A percentile compares a stretch with the other conserved stretches of the same genome.
Conservation (phyloP, 768 basidiomycete species). For the Crepidotus variabilis region DNA sequence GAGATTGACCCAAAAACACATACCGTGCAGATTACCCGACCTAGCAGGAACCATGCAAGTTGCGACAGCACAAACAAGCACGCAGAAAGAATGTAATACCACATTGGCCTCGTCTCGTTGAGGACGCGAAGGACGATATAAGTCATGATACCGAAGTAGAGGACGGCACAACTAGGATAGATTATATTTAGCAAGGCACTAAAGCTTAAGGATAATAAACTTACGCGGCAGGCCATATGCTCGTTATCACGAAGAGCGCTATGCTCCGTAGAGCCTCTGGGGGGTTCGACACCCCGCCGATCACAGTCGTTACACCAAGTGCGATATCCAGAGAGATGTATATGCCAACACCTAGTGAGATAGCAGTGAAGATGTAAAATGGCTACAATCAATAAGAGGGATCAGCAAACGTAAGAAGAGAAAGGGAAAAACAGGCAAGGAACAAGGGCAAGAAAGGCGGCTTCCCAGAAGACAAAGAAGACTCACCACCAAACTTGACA, state of each 20-base stretch:
- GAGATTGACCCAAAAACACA: constrained; percentile 10
- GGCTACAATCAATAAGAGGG: constrained; percentile 42
- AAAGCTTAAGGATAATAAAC: constrained; percentile 8
- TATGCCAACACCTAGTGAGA: constrained; percentile 66
- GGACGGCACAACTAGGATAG: constrained; percentile 34
- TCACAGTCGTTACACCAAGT: constrained; percentile 56
- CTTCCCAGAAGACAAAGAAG: constrained; percentile 11
- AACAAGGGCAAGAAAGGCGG: background rate
- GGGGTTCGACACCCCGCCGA: constrained; percentile 55
- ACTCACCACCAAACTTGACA: constrained; percentile 63
- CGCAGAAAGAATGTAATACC: constrained; percentile 73
- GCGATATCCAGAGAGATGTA: constrained; percentile 87
- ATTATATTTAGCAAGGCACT: background rate
- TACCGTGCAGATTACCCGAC: constrained; percentile 69
- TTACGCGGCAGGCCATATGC: constrained; percentile 29
- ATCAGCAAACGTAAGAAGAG: background rate
- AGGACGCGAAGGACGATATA: constrained; percentile 77
- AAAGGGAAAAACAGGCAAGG: background rate
- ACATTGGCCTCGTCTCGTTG: constrained; percentile 75
- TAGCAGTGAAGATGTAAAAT: constrained; percentile 47
- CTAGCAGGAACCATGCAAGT: constrained; percentile 79
- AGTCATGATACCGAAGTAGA: constrained; percentile 74
- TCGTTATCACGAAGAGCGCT: constrained; percentile 70
- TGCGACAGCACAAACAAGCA: constrained; percentile 77
- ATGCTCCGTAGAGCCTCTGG: constrained; percentile 57